Evolutionary conservation across 192 early-diverging fungal species (phyloP).

Genomic region (Coemansia sp.): DNA sequence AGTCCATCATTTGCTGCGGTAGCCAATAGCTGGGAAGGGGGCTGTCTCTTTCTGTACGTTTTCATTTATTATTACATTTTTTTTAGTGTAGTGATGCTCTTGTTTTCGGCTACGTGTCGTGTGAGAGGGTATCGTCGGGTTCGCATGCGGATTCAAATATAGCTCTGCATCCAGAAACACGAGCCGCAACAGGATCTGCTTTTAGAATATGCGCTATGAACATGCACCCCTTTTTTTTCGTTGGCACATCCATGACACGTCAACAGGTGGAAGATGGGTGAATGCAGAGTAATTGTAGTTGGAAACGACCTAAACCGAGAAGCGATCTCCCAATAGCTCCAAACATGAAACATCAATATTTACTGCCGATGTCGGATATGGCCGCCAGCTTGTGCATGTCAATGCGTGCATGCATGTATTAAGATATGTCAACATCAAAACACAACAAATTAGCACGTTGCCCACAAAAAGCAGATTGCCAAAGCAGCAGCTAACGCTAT

Average conservation of each 20-base stretch:
- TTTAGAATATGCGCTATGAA: not conserved
- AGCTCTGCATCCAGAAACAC: not conserved
- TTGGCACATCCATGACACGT: not conserved
- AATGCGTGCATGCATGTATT: not conserved
- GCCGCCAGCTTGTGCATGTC: not conserved
- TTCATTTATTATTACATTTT: slow-evolving; percentile 5
- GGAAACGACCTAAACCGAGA: not conserved
- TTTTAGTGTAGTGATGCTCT: not conserved
- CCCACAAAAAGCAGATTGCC: not conserved
- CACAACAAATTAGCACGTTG: not conserved
- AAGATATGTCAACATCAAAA: not conserved
- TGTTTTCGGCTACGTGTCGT: not conserved
- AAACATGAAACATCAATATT: not conserved
- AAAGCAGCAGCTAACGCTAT: not conserved
- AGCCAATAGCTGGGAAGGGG: not conserved
- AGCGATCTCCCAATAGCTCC: not conserved
- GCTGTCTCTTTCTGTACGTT: not conserved
- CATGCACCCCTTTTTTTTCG: not conserved
- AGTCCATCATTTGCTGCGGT: slow-evolving; percentile 28
- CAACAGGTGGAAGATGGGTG: not conserved
- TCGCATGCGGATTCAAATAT: not conserved
- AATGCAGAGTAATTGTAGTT: not conserved
- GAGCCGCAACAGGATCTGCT: not conserved
- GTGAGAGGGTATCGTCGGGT: not conserved
- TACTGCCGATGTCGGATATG: not conserved